Percentiles rank a stretch among this genome's conserved stretches.
These are phyloP conservation scores for Yamadazyma blattariae DNA, from an alignment of 1,139 yeast genomes.

Conservation along the genomic window DNA sequence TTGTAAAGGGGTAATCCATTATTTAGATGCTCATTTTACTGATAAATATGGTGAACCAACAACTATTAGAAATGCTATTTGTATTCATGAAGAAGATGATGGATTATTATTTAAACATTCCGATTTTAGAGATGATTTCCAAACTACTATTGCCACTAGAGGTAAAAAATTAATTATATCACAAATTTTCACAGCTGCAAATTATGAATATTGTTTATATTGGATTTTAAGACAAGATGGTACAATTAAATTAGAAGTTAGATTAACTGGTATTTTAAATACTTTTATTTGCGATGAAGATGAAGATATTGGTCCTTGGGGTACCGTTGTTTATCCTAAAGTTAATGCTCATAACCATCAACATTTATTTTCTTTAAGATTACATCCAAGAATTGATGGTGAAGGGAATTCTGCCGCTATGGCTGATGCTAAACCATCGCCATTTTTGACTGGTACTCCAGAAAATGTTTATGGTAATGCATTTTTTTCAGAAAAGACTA, in stretches of 20 bases:
- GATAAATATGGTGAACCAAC: slow-evolving; percentile 66
- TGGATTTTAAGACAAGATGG: slow-evolving; percentile 85
- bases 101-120: slow-evolving; percentile 78
- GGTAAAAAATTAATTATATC: slow-evolving; percentile 71
- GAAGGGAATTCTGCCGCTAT: slow-evolving; percentile 72
- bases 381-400: slow-evolving; percentile 81
- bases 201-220: slow-evolving; percentile 80
- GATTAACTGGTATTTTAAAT: slow-evolving; percentile 79
- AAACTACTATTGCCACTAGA: slow-evolving; percentile 71
- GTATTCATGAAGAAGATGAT: slow-evolving; percentile 84
- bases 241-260: slow-evolving; percentile 72
- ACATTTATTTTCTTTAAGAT: slow-evolving; percentile 75
- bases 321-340: slow-evolving; percentile 75
- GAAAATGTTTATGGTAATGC: slow-evolving; percentile 75
- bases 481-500: slow-evolving; percentile 60
- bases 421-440: slow-evolving; percentile 62
- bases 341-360: slow-evolving; percentile 86
- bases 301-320: slow-evolving; percentile 72
- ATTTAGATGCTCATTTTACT: slow-evolving; percentile 71
- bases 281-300: slow-evolving; percentile 61
- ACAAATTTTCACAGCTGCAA: slow-evolving; percentile 82
- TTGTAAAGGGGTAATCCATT: slow-evolving; percentile 81
- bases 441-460: slow-evolving; percentile 59
- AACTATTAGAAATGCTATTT: slow-evolving; percentile 71
- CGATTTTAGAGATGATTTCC: slow-evolving; percentile 78